A percentile compares a stretch with the other conserved stretches of the same genome.
phyloP scores from a whole-genome alignment of 164 flowering plant species.

The Vitis cinerea region DNA sequence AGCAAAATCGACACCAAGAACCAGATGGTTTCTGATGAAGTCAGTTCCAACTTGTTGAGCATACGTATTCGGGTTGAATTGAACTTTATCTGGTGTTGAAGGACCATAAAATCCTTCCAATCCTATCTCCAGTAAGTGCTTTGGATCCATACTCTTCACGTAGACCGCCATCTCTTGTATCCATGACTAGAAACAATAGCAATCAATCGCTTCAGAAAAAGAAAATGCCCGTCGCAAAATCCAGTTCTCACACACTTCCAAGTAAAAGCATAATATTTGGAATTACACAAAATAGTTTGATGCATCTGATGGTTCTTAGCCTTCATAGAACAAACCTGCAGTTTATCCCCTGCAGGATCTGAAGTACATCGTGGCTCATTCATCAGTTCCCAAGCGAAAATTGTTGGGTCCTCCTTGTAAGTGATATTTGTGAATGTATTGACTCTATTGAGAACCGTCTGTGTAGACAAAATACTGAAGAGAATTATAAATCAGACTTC shows the following conservation, averaged over 20 bases:
- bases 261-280: background rate
- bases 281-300: background rate
- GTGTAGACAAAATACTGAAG: constrained; percentile 8
- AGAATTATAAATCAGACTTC: background rate
- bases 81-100: constrained; percentile 61
- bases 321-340: constrained; percentile 57
- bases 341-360: constrained; percentile 68
- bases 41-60: constrained; percentile 88
- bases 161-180: constrained; percentile 80
- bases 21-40: constrained; percentile 77
- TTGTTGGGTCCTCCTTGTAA: constrained; percentile 93
- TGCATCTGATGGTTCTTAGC: too few relatives aligned
- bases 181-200: constrained; percentile 49
- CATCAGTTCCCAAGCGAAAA: constrained; percentile 92
- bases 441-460: constrained; percentile 83
- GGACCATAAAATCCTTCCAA: constrained; percentile 92
- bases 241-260: background rate
- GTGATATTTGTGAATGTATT: constrained; percentile 77
- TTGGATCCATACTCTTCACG: constrained; percentile 74
- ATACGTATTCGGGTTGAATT: constrained; percentile 69
- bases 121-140: constrained; percentile 80
- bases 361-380: constrained; percentile 81
- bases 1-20: constrained; percentile 84
- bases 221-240: background rate
- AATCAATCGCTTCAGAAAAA: constrained; percentile 2